phyloP scores from a whole-genome alignment of 78 protist species.

The Cavenderia fasciculata region DNA sequence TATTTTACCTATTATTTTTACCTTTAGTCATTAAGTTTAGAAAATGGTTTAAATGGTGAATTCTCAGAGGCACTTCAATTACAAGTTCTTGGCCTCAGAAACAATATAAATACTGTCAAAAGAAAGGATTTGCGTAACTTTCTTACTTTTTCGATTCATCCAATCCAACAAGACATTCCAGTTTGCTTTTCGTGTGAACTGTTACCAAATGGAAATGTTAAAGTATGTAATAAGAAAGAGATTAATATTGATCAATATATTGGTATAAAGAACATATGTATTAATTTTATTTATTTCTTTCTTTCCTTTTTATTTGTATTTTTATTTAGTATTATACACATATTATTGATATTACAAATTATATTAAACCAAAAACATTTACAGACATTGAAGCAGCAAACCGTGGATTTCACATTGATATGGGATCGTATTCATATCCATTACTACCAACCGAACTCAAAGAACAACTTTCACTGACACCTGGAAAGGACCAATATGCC shows the following conservation, averaged over 20 bases:
- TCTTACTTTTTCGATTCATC: conserved; percentile 24
- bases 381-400: conserved; percentile 1
- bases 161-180: background rate
- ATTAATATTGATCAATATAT: too few species aligned
- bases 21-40: background rate
- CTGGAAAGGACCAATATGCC: conserved; percentile 7
- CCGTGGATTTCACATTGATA: background rate
- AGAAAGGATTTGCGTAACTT: conserved; percentile 9
- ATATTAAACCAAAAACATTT: background rate
- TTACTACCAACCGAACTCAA: background rate
- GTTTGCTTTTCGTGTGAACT: conserved; percentile 6
- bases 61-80: background rate
- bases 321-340: conserved; percentile 2
- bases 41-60: background rate
- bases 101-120: background rate
- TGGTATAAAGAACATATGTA: too few species aligned
- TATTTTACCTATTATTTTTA: too few species aligned
- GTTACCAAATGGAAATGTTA: conserved; percentile 15
- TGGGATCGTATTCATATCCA: background rate
- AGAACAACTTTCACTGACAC: background rate
- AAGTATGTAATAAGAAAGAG: conserved; percentile 5
- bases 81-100: background rate
- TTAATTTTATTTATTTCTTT: too few species aligned
- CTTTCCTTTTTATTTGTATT: too few species aligned
- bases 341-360: conserved; percentile 14